Evolutionary conservation across 2,329 filamentous ascomycete species (phyloP), one percentile per base, ranked within the genome.

Genomic region (Lachnellula willkommii): DNA sequence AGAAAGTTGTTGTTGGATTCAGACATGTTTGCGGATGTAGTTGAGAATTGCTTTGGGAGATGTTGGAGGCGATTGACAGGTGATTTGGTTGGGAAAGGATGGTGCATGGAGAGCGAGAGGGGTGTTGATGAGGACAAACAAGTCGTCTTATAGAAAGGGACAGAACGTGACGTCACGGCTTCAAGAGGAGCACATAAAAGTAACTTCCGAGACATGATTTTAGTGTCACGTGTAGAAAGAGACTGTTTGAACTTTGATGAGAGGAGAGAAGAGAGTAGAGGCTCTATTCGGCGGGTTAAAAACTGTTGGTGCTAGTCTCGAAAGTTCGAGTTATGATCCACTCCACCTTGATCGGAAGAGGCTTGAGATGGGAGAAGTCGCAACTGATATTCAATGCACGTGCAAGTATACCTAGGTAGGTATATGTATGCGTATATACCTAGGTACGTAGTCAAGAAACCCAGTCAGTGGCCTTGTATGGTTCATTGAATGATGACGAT

Each of bases 1-100:
- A 64, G 53, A 46, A 68, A 66, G 15, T 63, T 59, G 2, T 63
- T 60, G 50, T 67, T 68, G 24, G 59, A 53, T 37, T 61, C 48
- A 52, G 65, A 63, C 63, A 65, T 65, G 20, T 55, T 62, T 36
- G 32, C 14, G 40, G 58, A 12, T 8, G 56, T 55, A 7, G 55
- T 58, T 35, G 50, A 53, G 42, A 58, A 53, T 20, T 50, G 42
- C 9, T 51, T 54, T 32, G 37, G 50, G 12, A 48, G 11, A 49
- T 39, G 42, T 49, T 60, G 50, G 35, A 54, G 26, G 48, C 35
- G 43, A 17, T 48, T 37, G 20, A 28, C 28, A 9, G 28, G 9
- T 28, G 9, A 28, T 47, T 20, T 20, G 54, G 20, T 42, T 17
- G 35, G 28, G 35, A 35, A 32, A 42, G 35, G 17, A 9, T 5